Percentiles rank a stretch among this genome's conserved stretches.
Evolutionary conservation across 768 basidiomycete species (phyloP).

Genomic region (Boletus subcaerulescens): DNA sequence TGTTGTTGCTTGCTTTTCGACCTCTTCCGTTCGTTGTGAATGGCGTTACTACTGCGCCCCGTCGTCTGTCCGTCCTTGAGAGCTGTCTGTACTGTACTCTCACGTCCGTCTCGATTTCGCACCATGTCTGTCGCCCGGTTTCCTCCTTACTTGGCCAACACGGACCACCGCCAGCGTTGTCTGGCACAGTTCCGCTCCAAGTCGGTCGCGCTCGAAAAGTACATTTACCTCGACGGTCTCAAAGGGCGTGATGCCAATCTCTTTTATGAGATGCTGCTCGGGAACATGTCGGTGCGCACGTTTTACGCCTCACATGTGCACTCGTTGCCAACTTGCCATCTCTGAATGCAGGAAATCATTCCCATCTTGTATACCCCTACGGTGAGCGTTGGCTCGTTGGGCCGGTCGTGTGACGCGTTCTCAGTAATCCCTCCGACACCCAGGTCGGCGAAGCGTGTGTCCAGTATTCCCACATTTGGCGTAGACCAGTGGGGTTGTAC

Average conservation of each 20-base stretch:
- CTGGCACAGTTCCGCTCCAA: constrained; percentile 59
- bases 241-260: constrained; percentile 60
- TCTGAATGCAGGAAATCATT: constrained; percentile 42
- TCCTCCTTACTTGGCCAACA: constrained; percentile 48
- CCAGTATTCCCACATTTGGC: constrained; percentile 68
- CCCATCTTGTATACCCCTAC: constrained; percentile 78
- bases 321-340: too few species aligned
- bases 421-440: too few species aligned
- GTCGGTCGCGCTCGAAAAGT: constrained; percentile 55
- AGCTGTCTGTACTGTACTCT: too few species aligned
- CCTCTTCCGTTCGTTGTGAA: too few species aligned
- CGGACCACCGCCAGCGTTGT: constrained; percentile 55
- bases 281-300: constrained; percentile 52
- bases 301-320: too few species aligned
- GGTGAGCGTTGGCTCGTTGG: constrained; percentile 31
- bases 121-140: constrained; percentile 32
- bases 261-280: constrained; percentile 63
- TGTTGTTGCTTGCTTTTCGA: too few species aligned
- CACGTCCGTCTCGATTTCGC: constrained; percentile 10
- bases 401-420: constrained; percentile 7
- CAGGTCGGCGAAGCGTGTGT: constrained; percentile 69
- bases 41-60: neutral
- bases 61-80: neutral
- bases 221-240: constrained; percentile 66
- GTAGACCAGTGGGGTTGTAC: constrained; percentile 57